A percentile compares a stretch with the other conserved stretches of the same genome.
Evolutionary conservation across 192 early-diverging fungal genomes (phyloP).

Genomic region (Funneliformis geosporum): DNA sequence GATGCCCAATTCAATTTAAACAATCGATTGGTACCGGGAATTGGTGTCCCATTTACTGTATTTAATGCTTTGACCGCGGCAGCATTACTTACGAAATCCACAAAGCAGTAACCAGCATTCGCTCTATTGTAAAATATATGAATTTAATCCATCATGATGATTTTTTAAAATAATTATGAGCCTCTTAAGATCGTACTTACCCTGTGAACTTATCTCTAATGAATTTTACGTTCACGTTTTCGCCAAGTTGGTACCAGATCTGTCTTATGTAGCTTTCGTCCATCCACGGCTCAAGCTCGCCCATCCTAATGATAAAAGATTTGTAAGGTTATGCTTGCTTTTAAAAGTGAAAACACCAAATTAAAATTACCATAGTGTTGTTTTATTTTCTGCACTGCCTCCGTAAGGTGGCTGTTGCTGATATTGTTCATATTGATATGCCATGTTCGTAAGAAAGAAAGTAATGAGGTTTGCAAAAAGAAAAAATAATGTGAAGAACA

Average conservation of each 20-base stretch:
- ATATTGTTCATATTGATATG: constrained; percentile 35
- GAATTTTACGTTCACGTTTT: constrained; percentile 89
- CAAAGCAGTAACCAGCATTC: constrained; percentile 90
- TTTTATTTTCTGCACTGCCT: constrained; percentile 30
- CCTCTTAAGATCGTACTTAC: constrained; percentile 43
- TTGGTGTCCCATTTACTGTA: constrained; percentile 75
- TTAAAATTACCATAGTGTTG: constrained; percentile 31
- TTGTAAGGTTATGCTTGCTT: neutral
- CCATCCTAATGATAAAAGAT: constrained; percentile 70
- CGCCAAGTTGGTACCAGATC: constrained; percentile 83
- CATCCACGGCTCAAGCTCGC: constrained; percentile 98
- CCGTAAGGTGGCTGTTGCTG: constrained; percentile 30
- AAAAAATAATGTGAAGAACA: neutral
- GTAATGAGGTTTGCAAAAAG: neutral
- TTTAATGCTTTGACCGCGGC: constrained; percentile 73
- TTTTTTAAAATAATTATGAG: neutral
- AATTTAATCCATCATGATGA: no score
- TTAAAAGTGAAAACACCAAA: neutral
- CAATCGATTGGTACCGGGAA: constrained; percentile 76
- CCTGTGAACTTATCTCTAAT: constrained; percentile 91
- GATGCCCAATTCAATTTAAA: constrained; percentile 99
- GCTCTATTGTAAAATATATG: constrained; percentile 36
- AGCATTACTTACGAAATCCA: constrained; percentile 73
- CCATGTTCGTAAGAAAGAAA: constrained; percentile 10
- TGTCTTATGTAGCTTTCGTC: constrained; percentile 88